Base-by-base conservation (phyloP, 2,329 filamentous ascomycete genomes). In the Nemania serpens region DNA sequence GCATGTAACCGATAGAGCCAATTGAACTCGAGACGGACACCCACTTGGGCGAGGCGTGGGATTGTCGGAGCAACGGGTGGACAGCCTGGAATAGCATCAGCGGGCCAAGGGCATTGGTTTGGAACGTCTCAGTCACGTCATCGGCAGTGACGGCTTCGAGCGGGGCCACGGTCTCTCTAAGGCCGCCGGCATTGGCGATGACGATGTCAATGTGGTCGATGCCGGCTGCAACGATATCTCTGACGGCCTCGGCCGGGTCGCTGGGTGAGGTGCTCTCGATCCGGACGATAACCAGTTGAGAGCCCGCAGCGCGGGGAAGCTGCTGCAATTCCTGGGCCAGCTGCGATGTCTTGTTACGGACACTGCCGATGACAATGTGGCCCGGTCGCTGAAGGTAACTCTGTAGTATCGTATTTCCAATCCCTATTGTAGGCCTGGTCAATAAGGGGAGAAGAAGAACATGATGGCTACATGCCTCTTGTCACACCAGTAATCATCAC, bases 21-120 rank as follows among this genome's bases (percentile, higher is more conserved):
- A 50, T 33, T 4, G n/a, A 9, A 1, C 11, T 55, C 5, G 50
- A 49, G 12, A 59, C 42, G 22, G 50, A 18, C 5, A 34, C 33
- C 42, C 50, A 59, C 36, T 37, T 49, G 9, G 57, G 42, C 20
- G 41, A 22, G 11, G 29, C 45, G 7, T 18, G 33, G 2, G 50
- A 72, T 29, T 68, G 64, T 15, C 63, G 61, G 41, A 68, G 66
- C 3, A 69, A 48, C 20, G 63, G 66, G n/a, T 61, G 57, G 18
- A 67, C 54, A 6, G 62, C 64, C 39, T 69, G 22, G 20, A 22
- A 59, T 2, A 59, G 56, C 1, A 29, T n/a, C 10, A 59, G 9
- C 1, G 52, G 41, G 18, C 15, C 39, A 17, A 25, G 29, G 6
- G 52, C 42, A 17, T 47, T 47, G 18, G 37, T 25, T 5, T 22